Percentiles rank a stretch among this genome's conserved stretches.
Evolutionary conservation across 2,329 filamentous ascomycete species (phyloP).

Genomic region (Boeremia lycopersici): DNA sequence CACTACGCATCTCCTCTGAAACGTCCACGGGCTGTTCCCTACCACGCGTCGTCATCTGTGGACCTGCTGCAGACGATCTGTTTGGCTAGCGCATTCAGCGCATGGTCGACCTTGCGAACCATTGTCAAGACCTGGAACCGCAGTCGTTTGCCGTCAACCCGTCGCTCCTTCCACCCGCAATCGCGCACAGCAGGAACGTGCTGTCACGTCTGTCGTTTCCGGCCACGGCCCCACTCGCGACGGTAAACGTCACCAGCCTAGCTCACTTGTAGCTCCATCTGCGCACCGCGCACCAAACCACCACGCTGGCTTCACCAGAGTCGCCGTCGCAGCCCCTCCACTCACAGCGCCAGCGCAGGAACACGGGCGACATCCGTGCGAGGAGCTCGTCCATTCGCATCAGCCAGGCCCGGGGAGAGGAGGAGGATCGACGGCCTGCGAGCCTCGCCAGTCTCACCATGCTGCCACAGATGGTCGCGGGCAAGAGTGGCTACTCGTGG

Average conservation of each 20-base stretch:
- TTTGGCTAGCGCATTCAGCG: slow-evolving; percentile 19
- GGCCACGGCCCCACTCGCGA: slow-evolving; percentile 15
- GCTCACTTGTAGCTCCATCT: slow-evolving; percentile 7
- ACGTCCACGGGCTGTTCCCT: neutral
- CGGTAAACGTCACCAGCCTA: slow-evolving; percentile 9
- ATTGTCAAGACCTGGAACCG: neutral
- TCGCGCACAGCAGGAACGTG: slow-evolving; percentile 1
- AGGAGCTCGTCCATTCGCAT: slow-evolving; percentile 40
- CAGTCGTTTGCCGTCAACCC: slow-evolving; percentile 2
- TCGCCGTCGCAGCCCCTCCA: slow-evolving; percentile 32
- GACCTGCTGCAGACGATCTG: slow-evolving; percentile 16
- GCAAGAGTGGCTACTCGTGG: slow-evolving; percentile 72
- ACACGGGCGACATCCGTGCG: slow-evolving; percentile 35
- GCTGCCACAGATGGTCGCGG: slow-evolving; percentile 75
- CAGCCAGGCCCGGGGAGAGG: slow-evolving; percentile 39
- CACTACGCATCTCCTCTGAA: neutral
- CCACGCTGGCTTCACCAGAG: slow-evolving; percentile 39
- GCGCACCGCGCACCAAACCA: slow-evolving; percentile 18
- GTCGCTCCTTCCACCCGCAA: slow-evolving; percentile 8
- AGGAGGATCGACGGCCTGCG: slow-evolving; percentile 30
- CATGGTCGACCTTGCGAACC: slow-evolving; percentile 14
- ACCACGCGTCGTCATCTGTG: slow-evolving; percentile 28
- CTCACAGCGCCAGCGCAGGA: slow-evolving; percentile 38
- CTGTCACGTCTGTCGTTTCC: slow-evolving; percentile 13
- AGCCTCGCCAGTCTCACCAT: slow-evolving; percentile 56